Conservation (phyloP, 192 early-diverging fungal genomes). For the Linnemannia elongata region DNA sequence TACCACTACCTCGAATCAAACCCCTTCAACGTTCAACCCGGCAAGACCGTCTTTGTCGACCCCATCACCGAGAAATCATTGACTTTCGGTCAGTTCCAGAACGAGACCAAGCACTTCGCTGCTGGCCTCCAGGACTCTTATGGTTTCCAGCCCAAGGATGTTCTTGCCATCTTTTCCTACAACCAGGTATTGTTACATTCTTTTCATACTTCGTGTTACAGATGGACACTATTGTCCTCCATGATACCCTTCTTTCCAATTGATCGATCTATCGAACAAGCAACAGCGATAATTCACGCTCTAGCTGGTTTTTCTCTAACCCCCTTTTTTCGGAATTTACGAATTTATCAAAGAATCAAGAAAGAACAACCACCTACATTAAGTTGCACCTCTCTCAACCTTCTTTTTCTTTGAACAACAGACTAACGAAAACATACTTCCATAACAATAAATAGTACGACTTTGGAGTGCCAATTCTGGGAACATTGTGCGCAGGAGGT, state of each 20-base stretch:
- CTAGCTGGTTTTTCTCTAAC: no score
- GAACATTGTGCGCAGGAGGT: constrained; percentile 75
- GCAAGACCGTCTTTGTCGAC: constrained; percentile 66
- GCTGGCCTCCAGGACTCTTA: constrained; percentile 64
- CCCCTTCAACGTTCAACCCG: constrained; percentile 34
- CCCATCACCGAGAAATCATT: constrained; percentile 58
- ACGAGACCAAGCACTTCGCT: constrained; percentile 61
- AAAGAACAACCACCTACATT: no score
- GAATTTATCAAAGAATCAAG: no score
- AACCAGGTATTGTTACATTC: constrained; percentile 64
- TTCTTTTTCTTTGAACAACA: not conserved
- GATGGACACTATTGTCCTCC: not conserved
- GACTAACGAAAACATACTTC: not conserved
- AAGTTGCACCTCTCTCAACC: not conserved
- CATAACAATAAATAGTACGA: constrained; percentile 48
- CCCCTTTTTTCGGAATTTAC: no score
- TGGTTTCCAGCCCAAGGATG: constrained; percentile 71
- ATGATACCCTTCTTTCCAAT: not conserved
- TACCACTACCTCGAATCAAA: constrained; percentile 59
- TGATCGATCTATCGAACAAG: not conserved
- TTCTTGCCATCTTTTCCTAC: constrained; percentile 76
- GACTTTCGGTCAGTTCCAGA: constrained; percentile 62
- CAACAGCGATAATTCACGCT: not conserved
- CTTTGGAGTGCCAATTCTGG: constrained; percentile 73
- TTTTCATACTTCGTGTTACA: not conserved